phyloP scores from a whole-genome alignment of 2,329 filamentous ascomycete genomes.

The Saccharata proteae region DNA sequence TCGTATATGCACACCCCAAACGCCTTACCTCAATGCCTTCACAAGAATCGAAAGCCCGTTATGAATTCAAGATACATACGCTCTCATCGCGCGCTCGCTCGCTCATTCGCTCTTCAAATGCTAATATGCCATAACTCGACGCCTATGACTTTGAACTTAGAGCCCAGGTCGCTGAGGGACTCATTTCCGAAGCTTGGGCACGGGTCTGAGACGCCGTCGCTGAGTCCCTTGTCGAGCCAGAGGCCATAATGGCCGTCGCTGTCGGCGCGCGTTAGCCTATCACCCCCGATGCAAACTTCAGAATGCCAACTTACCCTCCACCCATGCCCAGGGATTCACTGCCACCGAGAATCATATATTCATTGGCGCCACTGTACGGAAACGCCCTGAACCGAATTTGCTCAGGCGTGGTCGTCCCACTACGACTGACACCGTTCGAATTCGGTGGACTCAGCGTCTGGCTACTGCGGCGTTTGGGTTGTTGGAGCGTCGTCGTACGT shows the following conservation, averaged over 20 bases:
- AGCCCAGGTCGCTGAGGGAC: conserved; percentile 79
- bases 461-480: conserved; percentile 16
- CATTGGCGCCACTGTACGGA: conserved; percentile 88
- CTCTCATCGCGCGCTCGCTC: no score
- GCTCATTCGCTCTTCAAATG: neutral
- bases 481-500: conserved; percentile 47
- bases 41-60: no score
- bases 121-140: conserved; percentile 93
- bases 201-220: conserved; percentile 68
- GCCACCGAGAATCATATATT: conserved; percentile 94
- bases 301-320: conserved; percentile 47
- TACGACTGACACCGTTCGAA: conserved; percentile 17
- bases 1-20: no score
- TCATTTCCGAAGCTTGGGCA: conserved; percentile 95
- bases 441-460: conserved; percentile 17
- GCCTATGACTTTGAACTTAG: conserved; percentile 81
- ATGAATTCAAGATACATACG: no score
- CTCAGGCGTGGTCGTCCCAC: conserved; percentile 49
- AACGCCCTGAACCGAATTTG: conserved; percentile 93
- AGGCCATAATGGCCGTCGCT: conserved; percentile 79
- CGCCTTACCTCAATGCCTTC: no score
- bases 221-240: conserved; percentile 80
- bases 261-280: conserved; percentile 2
- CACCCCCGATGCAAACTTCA: neutral
- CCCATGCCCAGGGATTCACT: conserved; percentile 73